These are phyloP conservation scores for Allium fistulosum DNA, from an alignment of 106 monocot species.

Conservation along the genomic window DNA sequence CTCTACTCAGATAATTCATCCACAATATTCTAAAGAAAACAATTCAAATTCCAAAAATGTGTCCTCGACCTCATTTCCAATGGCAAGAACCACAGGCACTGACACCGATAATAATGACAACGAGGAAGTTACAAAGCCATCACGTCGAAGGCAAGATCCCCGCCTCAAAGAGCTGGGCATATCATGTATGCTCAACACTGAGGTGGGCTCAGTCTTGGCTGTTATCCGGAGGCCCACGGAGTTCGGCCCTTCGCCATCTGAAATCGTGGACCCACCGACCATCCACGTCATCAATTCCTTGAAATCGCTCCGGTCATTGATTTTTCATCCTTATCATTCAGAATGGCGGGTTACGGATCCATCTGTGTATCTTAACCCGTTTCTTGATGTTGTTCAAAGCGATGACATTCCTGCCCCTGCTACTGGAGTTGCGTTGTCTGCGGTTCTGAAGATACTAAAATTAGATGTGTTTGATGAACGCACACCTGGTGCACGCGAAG, in stretches of 20 bases:
- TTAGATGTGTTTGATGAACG: constrained; percentile 63
- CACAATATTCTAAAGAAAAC: too few species aligned
- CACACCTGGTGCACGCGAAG: constrained; percentile 66
- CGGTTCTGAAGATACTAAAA: constrained; percentile 63
- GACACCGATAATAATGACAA: neutral
- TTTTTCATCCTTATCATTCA: constrained; percentile 44
- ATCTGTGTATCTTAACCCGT: constrained; percentile 46
- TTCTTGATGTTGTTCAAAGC: constrained; percentile 69
- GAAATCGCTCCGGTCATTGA: constrained; percentile 61
- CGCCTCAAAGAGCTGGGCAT: constrained; percentile 44
- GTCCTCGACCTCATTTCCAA: neutral
- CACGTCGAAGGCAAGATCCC: constrained; percentile 12
- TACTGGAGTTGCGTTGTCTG: constrained; percentile 64
- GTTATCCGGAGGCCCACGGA: constrained; percentile 46
- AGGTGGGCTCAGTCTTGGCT: constrained; percentile 74
- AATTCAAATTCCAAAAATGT: neutral
- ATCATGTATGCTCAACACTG: constrained; percentile 96
- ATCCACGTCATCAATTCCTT: constrained; percentile 51
- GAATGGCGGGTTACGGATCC: constrained; percentile 48
- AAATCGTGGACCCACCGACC: constrained; percentile 8
- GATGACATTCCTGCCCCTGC: constrained; percentile 69
- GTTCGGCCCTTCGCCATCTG: neutral
- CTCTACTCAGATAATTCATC: too few species aligned
- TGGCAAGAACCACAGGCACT: constrained; percentile 9
- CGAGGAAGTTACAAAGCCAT: neutral